Evolutionary conservation across 768 basidiomycete species (phyloP).

Genomic region (Lactifluus piperatus): DNA sequence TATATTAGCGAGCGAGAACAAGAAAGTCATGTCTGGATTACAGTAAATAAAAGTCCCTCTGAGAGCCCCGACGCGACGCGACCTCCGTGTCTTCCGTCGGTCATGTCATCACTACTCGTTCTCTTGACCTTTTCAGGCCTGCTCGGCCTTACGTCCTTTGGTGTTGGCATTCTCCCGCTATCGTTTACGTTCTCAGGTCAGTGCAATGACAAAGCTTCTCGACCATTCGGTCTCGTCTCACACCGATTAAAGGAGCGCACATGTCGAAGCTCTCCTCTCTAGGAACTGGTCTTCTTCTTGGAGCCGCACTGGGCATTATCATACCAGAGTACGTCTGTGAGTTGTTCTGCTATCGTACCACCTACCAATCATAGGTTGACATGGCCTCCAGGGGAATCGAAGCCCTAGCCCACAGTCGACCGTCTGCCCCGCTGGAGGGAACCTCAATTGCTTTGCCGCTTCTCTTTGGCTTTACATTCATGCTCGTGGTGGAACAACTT

Average conservation of each 20-base stretch:
- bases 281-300: slow-evolving; percentile 80
- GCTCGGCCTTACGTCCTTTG: slow-evolving; percentile 56
- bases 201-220: slow-evolving; percentile 22
- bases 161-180: slow-evolving; percentile 66
- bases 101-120: slow-evolving; percentile 30
- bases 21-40: neutral
- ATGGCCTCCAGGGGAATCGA: slow-evolving; percentile 58
- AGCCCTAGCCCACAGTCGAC: slow-evolving; percentile 32
- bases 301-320: slow-evolving; percentile 84
- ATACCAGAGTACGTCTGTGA: slow-evolving; percentile 74
- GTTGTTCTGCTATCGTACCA: neutral
- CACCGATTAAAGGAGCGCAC: slow-evolving; percentile 28
- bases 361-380: neutral
- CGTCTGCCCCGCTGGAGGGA: slow-evolving; percentile 30
- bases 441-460: slow-evolving; percentile 57
- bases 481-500: slow-evolving; percentile 63
- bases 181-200: slow-evolving; percentile 63
- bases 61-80: too few species aligned
- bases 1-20: neutral
- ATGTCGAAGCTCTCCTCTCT: slow-evolving; percentile 43
- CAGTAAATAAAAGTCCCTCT: too few species aligned
- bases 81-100: too few species aligned
- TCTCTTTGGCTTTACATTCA: slow-evolving; percentile 50
- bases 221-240: slow-evolving; percentile 2
- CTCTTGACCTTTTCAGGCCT: slow-evolving; percentile 50